These are phyloP conservation scores for Umbilicaria muhlenbergii DNA, from an alignment of 495 filamentous ascomycete species.

Conservation along the genomic window DNA sequence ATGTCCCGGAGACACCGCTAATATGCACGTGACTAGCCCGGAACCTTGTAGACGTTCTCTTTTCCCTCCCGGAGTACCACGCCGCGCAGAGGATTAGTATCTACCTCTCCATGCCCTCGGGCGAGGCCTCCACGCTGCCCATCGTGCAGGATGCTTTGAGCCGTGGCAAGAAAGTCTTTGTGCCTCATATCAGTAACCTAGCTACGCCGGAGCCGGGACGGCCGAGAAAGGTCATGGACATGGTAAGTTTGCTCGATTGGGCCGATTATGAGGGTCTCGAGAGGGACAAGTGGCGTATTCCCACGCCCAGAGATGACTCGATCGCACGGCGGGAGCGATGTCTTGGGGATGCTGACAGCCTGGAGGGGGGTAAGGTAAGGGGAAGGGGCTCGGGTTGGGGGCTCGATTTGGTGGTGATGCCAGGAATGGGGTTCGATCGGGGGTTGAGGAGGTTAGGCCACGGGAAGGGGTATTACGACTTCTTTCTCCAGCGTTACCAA, in stretches of 20 bases:
- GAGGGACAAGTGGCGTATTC: constrained; percentile 84
- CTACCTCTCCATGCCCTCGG: constrained; percentile 81
- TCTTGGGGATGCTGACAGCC: constrained; percentile 37
- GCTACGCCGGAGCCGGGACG: constrained; percentile 20
- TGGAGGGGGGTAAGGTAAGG: constrained; percentile 7
- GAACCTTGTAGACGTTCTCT: constrained; percentile 38
- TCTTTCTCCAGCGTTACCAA: constrained; percentile 62
- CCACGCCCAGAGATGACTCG: constrained; percentile 49
- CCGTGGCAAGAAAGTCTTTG: constrained; percentile 69
- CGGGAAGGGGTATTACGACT: constrained; percentile 95
- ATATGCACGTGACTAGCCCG: constrained; percentile 29
- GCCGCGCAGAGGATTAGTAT: constrained; percentile 61
- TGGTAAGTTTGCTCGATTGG: constrained; percentile 61
- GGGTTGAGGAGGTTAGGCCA: constrained; percentile 70
- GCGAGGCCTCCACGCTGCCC: constrained; percentile 64
- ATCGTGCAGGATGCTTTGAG: constrained; percentile 70
- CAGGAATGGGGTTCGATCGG: constrained; percentile 81
- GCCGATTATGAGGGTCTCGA: constrained; percentile 61
- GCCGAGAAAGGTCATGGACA: constrained; percentile 69
- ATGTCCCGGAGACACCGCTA: not conserved
- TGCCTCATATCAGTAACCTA: constrained; percentile 69
- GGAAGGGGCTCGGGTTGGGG: constrained; percentile 28
- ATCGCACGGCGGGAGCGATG: constrained; percentile 49
- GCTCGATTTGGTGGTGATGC: constrained; percentile 79
- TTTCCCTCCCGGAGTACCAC: constrained; percentile 49